A percentile compares a stretch with the other conserved stretches of the same genome.
These are phyloP conservation scores for Xylaria sp. DNA, from an alignment of 2,329 filamentous ascomycete species.

Conservation along the genomic window DNA sequence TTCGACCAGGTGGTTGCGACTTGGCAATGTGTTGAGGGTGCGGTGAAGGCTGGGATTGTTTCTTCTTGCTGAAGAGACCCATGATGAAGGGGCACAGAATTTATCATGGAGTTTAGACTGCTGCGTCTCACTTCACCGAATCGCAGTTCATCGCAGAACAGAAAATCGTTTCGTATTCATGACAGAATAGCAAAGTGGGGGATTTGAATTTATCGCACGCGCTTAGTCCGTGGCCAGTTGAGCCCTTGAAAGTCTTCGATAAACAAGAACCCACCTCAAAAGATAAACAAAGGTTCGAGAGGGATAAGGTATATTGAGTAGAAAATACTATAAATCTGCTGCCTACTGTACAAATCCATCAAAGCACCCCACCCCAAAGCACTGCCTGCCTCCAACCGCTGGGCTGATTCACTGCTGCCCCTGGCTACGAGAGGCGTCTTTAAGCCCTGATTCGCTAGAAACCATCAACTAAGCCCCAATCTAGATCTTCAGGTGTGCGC, in stretches of 20 bases:
- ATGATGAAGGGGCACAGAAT: slow-evolving; percentile 26
- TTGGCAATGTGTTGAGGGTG: slow-evolving; percentile 13
- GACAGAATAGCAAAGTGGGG: neutral
- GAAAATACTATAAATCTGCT: neutral
- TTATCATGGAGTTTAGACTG: neutral
- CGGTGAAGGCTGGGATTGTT: slow-evolving; percentile 24
- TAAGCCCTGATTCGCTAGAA: slow-evolving; percentile 37
- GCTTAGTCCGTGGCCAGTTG: neutral
- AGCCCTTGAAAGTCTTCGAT: neutral
- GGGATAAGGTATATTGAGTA: neutral
- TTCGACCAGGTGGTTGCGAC: slow-evolving; percentile 10
- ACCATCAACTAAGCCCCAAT: slow-evolving; percentile 34
- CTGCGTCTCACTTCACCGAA: slow-evolving; percentile 1
- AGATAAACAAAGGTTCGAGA: neutral
- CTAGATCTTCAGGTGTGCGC: slow-evolving; percentile 8
- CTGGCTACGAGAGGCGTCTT: slow-evolving; percentile 7
- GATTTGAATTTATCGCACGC: neutral
- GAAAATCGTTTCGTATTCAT: neutral
- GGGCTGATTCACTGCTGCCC: slow-evolving; percentile 15
- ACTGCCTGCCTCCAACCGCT: neutral
- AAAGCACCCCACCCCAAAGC: neutral
- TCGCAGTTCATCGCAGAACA: slow-evolving; percentile 4
- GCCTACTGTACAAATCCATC: neutral
- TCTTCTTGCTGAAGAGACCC: slow-evolving; percentile 40
- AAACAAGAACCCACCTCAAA: neutral